Percentiles rank a stretch among this genome's conserved stretches.
phyloP scores from a whole-genome alignment of 805 yeast species.

The Jamesozyma rosinii region DNA sequence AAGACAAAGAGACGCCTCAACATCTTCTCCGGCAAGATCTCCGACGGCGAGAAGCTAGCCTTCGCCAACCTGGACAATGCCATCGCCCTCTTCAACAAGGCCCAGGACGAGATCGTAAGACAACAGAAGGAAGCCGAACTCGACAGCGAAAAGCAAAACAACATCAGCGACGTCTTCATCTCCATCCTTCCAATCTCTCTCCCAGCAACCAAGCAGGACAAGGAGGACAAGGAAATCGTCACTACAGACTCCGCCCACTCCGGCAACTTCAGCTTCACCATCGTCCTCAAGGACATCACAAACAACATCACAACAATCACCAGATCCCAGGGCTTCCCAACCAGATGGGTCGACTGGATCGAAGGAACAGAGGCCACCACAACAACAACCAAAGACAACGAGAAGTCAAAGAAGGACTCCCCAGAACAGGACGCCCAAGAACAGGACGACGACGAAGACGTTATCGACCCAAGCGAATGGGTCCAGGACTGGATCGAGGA shows the following conservation, averaged over 20 bases:
- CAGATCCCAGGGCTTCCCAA: conserved; percentile 83
- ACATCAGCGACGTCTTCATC: conserved; percentile 54
- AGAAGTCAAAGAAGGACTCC: conserved; percentile 9
- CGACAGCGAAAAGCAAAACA: conserved; percentile 13
- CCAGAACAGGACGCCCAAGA: conserved; percentile 10
- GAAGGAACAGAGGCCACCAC: conserved; percentile 12
- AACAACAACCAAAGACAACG: conserved; percentile 6
- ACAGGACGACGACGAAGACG: conserved; percentile 34
- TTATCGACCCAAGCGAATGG: conserved; percentile 74
- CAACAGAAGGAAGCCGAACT: conserved; percentile 15
- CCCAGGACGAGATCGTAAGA: conserved; percentile 25
- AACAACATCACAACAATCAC: conserved; percentile 67
- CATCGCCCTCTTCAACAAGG: conserved; percentile 36
- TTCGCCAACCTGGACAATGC: conserved; percentile 77
- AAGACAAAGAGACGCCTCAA: conserved; percentile 41
- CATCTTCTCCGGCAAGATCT: conserved; percentile 62
- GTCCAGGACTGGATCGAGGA: conserved; percentile 69
- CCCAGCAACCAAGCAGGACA: conserved; percentile 12
- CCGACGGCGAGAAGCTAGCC: conserved; percentile 83
- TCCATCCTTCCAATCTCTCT: conserved; percentile 54
- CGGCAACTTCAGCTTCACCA: conserved; percentile 62
- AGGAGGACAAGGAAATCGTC: conserved; percentile 16
- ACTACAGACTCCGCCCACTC: conserved; percentile 33
- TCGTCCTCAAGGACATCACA: conserved; percentile 67
- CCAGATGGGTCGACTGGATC: conserved; percentile 92